Conservation (phyloP, 805 yeast species). For the Maudiozyma turicensis region DNA sequence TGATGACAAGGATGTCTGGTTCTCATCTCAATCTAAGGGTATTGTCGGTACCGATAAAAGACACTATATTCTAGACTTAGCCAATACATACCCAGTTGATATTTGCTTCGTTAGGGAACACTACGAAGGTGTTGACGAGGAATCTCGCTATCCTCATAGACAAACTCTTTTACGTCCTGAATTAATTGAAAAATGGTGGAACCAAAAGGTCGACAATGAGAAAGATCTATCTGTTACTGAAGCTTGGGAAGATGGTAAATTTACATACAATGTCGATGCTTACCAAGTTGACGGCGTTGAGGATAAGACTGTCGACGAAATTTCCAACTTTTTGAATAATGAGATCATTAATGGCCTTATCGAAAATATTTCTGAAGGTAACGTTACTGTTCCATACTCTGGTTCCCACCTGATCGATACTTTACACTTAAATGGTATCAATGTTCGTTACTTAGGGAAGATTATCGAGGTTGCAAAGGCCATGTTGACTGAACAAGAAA, state of each 20-base stretch:
- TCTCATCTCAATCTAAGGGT: conserved; percentile 79
- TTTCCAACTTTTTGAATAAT: conserved; percentile 52
- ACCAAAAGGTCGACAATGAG: conserved; percentile 43
- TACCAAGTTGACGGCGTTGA: conserved; percentile 38
- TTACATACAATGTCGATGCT: conserved; percentile 72
- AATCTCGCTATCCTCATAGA: conserved; percentile 64
- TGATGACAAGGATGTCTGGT: conserved; percentile 37
- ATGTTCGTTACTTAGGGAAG: conserved; percentile 76
- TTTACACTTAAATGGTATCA: conserved; percentile 77
- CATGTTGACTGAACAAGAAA: conserved; percentile 15
- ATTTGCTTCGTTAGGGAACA: conserved; percentile 60
- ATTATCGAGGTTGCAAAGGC: conserved; percentile 27
- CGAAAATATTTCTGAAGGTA: conserved; percentile 36
- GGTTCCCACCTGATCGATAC: conserved; percentile 62
- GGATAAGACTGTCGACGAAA: conserved; percentile 47
- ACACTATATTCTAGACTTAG: conserved; percentile 73
- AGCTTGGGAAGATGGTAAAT: conserved; percentile 34
- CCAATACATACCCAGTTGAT: conserved; percentile 78
- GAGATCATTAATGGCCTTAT: conserved; percentile 53
- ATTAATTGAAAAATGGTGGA: conserved; percentile 88
- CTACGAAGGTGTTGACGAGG: conserved; percentile 32
- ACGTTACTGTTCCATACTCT: conserved; percentile 59
- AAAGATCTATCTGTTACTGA: conserved; percentile 24
- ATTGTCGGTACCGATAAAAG: conserved; percentile 78
- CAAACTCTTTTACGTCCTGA: conserved; percentile 75